Evolutionary conservation across 306 rosid species (phyloP).

Genomic region (Gleditsia sinensis): DNA sequence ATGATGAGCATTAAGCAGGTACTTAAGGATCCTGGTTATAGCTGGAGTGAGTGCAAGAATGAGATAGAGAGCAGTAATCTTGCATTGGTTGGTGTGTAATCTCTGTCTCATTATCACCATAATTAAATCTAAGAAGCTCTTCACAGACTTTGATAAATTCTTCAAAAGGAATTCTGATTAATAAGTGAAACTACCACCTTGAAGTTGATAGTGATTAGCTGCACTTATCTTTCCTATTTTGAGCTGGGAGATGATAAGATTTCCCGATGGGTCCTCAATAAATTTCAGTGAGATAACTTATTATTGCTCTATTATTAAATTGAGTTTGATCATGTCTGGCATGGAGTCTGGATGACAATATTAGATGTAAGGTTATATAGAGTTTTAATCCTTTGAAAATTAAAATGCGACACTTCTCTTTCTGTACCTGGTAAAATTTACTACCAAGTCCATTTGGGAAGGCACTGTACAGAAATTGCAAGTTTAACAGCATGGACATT

Average conservation of each 20-base stretch:
- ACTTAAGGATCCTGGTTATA: conserved; percentile 69
- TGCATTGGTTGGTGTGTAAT: conserved; percentile 12
- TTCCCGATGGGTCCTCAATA: neutral
- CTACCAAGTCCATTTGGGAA: neutral
- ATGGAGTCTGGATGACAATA: neutral
- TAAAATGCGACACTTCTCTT: neutral
- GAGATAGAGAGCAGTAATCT: conserved; percentile 30
- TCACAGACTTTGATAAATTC: neutral
- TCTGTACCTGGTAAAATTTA: neutral
- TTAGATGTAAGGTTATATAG: neutral
- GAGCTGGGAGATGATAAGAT: conserved; percentile 1
- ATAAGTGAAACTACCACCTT: conserved; percentile 13
- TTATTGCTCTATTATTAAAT: conserved; percentile 1
- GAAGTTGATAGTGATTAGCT: neutral
- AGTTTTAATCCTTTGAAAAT: neutral
- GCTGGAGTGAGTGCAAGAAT: conserved; percentile 59
- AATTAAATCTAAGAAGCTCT: neutral
- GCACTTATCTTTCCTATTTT: neutral
- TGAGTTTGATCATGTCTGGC: conserved; percentile 3
- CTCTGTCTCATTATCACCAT: conserved; percentile 4
- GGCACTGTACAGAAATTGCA: neutral
- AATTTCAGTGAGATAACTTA: neutral
- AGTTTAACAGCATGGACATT: conserved; percentile 1
- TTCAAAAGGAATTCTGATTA: neutral
- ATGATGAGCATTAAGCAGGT: conserved; percentile 61